Conservation (phyloP, 495 filamentous ascomycete species). For the Hypomontagnella monticulosa region DNA sequence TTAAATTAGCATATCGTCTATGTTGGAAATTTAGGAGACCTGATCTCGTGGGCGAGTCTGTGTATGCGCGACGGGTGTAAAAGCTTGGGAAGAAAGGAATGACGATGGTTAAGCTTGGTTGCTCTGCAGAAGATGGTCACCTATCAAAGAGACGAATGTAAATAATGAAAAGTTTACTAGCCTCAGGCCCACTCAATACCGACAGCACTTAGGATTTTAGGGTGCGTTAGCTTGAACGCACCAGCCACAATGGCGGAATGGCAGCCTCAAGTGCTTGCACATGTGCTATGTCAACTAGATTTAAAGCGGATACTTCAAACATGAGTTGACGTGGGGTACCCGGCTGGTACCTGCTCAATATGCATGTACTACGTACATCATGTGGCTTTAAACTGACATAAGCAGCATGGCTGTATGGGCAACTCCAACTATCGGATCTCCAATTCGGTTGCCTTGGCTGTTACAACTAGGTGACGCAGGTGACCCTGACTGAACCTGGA, state of each 20-base stretch:
- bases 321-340: no score
- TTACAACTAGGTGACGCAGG: conserved; percentile 10
- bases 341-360: background rate
- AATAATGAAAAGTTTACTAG: conserved; percentile 34
- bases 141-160: conserved; percentile 28
- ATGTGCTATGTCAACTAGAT: no score
- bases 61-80: background rate
- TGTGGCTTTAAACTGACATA: conserved; percentile 24
- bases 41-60: background rate
- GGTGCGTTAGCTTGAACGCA: conserved; percentile 6
- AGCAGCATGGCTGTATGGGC: conserved; percentile 18
- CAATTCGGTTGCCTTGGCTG: conserved; percentile 28
- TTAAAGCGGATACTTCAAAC: no score
- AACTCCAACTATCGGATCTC: conserved; percentile 5
- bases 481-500: conserved; percentile 14
- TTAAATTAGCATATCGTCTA: conserved; percentile 46
- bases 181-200: no score
- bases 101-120: conserved; percentile 14
- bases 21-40: conserved; percentile 4
- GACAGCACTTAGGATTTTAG: no score
- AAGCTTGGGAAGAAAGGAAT: conserved; percentile 18
- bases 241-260: conserved; percentile 17
- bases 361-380: conserved; percentile 4
- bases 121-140: conserved; percentile 27
- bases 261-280: no score